Evolutionary conservation across 2,329 filamentous ascomycete species (phyloP).

Genomic region (Aspergillus pseudonomiae): DNA sequence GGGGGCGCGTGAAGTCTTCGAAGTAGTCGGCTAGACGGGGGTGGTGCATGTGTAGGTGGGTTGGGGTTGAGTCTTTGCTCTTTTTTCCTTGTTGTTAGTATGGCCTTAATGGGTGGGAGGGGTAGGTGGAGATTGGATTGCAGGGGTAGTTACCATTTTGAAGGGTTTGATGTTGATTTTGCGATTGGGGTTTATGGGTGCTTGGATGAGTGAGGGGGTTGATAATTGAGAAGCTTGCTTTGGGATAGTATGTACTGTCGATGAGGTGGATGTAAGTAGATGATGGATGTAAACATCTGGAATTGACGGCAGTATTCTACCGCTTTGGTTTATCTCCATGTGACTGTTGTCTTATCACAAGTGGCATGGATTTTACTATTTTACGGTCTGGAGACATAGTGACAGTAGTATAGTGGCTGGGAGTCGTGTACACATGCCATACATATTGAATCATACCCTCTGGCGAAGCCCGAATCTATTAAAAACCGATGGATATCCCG

Average conservation of each 20-base stretch:
- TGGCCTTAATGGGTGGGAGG: too few species aligned
- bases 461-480: neutral
- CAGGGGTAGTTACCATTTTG: conserved; percentile 27
- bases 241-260: neutral
- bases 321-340: neutral
- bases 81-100: conserved; percentile 23
- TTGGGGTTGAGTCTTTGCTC: conserved; percentile 55
- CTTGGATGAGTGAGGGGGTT: neutral
- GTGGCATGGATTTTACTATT: neutral
- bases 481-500: neutral
- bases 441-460: neutral
- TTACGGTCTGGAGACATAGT: neutral
- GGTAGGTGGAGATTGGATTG: neutral
- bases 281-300: neutral
- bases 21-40: conserved; percentile 53
- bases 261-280: neutral
- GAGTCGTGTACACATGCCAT: neutral
- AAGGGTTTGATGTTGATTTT: neutral
- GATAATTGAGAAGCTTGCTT: neutral
- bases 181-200: neutral
- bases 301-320: neutral
- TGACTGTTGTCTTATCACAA: neutral
- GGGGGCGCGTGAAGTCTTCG: conserved; percentile 53
- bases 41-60: conserved; percentile 53
- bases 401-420: neutral